Conservation (phyloP, 257 asterid genomes). For the Nicotiana paniculata region DNA sequence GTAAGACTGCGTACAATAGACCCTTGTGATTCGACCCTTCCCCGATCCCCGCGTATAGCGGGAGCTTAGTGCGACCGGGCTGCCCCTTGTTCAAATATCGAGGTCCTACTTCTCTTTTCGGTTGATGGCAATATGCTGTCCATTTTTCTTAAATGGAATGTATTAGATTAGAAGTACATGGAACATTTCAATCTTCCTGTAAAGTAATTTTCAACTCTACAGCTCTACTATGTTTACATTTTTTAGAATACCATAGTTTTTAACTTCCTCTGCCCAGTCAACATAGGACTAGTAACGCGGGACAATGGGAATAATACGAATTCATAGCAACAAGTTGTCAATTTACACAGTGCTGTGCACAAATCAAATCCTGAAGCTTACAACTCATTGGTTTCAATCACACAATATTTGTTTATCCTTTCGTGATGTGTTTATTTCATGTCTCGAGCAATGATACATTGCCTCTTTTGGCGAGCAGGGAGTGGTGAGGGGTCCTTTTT, state of each 20-base stretch:
- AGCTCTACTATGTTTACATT: neutral
- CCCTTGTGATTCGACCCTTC: too few relatives aligned
- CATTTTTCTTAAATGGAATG: neutral
- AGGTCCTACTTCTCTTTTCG: neutral
- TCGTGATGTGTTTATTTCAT: neutral
- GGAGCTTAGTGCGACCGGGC: too few relatives aligned
- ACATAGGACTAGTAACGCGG: neutral
- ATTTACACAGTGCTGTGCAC: neutral
- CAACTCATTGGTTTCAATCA: neutral
- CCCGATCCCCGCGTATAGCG: too few relatives aligned
- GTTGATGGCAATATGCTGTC: neutral
- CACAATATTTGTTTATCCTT: neutral
- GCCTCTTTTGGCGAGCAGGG: too few relatives aligned
- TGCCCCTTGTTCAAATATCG: neutral
- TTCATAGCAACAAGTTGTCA: neutral
- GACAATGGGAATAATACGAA: neutral
- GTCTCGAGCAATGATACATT: neutral
- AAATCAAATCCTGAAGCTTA: neutral
- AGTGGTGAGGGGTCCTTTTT: too few relatives aligned
- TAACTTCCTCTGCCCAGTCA: neutral
- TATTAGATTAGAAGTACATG: neutral
- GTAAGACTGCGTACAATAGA: too few relatives aligned
- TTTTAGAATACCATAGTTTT: neutral
- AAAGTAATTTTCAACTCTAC: neutral
- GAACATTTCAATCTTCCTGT: neutral